Evolutionary conservation across 352 stramenopile genomes (phyloP), one percentile per base, ranked within the genome.

Genomic region (Phytophthora sojae): DNA sequence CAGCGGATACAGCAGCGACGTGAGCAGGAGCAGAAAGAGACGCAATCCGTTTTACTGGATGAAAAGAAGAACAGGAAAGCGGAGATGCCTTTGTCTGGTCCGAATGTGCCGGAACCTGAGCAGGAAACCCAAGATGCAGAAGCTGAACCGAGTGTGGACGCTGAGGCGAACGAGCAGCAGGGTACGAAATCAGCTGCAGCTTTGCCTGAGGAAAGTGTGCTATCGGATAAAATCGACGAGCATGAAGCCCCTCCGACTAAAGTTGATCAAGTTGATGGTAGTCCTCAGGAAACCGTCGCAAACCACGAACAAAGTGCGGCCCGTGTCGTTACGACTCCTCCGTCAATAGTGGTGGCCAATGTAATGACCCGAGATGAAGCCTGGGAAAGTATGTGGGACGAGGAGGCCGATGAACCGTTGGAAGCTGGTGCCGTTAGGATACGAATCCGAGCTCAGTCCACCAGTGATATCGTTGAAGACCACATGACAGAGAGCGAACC

Each of bases 361-460:
- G 57, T 71, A 4, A 80, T 92, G 55, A 93, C 85, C 39, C 74
- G 88, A 49, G 88, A 95, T 55, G 88, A 95, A 70, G 88, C 88
- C 0, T 93, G 83, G 59, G 88, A 95, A 37, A 95, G 88, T 44
- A 86, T 95, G 82, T 90, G 79, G 79, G 85, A 81, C 29, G 74
- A 93, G 29, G 73, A 90, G 25, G 61, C 74, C 26, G 78, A 83
- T n/a, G 81, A 88, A 39, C 61, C 37, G 6, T 68, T 69, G 17
- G 78, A 86, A 55, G 15, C 57, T 45, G 58, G 55, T 19, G 56
- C 61, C 32, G 62, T 73, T 49, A 60, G 56, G 57, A 77, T 71
- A 61, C 64, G 37, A 23, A 75, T 71, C 29, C 67, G 58, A 67
- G 61, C 71, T 12, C 71, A 78, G 6, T 75, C 32, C 12, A 25